Base-by-base conservation (phyloP, 805 yeast species). In the Teunomyces lycoperdinae region DNA sequence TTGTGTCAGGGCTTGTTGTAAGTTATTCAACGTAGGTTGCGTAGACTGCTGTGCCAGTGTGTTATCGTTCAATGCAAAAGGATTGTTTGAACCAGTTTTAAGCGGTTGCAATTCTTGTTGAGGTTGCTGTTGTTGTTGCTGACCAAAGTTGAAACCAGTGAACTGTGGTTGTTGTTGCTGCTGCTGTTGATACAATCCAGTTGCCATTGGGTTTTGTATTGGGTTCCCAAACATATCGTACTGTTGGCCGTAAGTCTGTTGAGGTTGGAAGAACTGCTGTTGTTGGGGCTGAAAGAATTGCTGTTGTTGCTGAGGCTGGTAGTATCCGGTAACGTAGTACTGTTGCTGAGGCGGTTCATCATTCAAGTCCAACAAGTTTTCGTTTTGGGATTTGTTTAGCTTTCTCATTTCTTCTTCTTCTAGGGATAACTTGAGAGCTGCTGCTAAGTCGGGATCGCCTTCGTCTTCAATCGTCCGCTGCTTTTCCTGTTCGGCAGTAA, bases 401-500 rank as follows among this genome's bases (percentile, higher is more conserved):
- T 76, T 72, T 74, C 86, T 74, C 72, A 77, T 72, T 66, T 84
- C 85, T 59, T 86, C 92, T 61, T 88, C 92, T 68, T 87, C 96
- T 58, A 83, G 68, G 39, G 88, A 80, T 55, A 88, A 74, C 64
- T 81, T 79, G 50, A 87, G 72, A 0, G 95, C 95, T 40, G 81
- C 79, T 49, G 79, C 78, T 43, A 87, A 71, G 26, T 85, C 89
- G 16, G 81, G 82, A 53, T 83, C 87, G 34, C 73, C 77, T 39
- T 71, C 77, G 5, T 63, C 69, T 42, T 64, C 63, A 42, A 71
- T 70, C 56, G 83, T 73, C 52, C 84, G 74, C 45, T 74, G 75
- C 52, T 82, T 87, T 55, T 90, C 97, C 52, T 87, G 91, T 54
- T 86, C 90, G 0, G 96, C 97, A 1, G 96, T 88, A 57, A 76